phyloP scores from a whole-genome alignment of 768 basidiomycete genomes.

The Suillus sp. region DNA sequence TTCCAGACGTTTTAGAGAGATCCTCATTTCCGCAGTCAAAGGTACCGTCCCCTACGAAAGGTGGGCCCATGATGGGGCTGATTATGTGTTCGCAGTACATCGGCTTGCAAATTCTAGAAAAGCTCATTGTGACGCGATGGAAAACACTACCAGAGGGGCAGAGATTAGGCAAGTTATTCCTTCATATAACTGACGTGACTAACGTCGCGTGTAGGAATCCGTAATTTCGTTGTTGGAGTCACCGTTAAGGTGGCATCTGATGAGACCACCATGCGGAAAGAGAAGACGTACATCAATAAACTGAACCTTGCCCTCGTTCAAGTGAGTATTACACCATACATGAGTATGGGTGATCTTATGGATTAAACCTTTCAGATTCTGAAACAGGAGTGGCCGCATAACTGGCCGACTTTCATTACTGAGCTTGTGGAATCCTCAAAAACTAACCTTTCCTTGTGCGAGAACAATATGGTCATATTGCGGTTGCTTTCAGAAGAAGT shows the following conservation, averaged over 20 bases:
- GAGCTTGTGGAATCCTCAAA: constrained; percentile 98
- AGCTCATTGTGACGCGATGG: constrained; percentile 93
- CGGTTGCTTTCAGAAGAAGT: constrained; percentile 98
- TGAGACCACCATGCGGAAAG: constrained; percentile 82
- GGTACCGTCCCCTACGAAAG: constrained; percentile 39
- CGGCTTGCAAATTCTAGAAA: constrained; percentile 95
- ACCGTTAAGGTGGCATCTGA: constrained; percentile 94
- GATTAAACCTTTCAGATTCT: constrained; percentile 64
- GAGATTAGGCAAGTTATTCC: constrained; percentile 64
- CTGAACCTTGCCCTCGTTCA: constrained; percentile 95
- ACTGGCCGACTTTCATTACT: constrained; percentile 97
- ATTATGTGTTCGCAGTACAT: constrained; percentile 67
- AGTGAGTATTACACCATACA: constrained; percentile 44
- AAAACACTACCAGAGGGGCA: constrained; percentile 94
- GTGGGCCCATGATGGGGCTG: constrained; percentile 14
- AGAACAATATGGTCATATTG: constrained; percentile 99
- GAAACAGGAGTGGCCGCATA: constrained; percentile 99
- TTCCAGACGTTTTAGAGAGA: constrained; percentile 88
- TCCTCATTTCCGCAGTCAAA: constrained; percentile 87
- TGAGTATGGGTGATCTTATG: constrained; percentile 6
- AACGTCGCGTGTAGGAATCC: constrained; percentile 62
- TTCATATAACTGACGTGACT: constrained; percentile 16
- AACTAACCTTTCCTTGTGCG: constrained; percentile 93
- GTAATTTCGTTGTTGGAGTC: constrained; percentile 93
- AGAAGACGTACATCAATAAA: constrained; percentile 95